Percentiles rank a stretch among this genome's conserved stretches.
phyloP scores from a whole-genome alignment of 805 yeast genomes.

The Zygotorulaspora sp. region DNA sequence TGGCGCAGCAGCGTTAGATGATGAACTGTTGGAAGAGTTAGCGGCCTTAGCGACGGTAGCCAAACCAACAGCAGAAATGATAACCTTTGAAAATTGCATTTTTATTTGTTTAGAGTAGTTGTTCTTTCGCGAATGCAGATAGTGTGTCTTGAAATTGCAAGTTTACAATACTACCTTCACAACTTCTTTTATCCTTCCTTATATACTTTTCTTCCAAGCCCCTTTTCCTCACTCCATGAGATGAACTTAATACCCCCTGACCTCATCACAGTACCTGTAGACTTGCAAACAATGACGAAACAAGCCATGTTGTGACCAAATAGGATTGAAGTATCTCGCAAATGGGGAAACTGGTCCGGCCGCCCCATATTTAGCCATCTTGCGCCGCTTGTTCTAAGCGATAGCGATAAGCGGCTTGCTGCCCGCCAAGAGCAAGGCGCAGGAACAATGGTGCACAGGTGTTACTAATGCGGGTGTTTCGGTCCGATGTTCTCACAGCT shows the following conservation, averaged over 20 bases:
- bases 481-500: too few relatives aligned
- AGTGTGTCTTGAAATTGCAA: too few relatives aligned
- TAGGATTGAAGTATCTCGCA: not conserved
- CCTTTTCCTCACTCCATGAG: not conserved
- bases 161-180: too few relatives aligned
- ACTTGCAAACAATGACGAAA: conserved; percentile 1
- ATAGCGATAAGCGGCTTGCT: too few relatives aligned
- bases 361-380: too few relatives aligned
- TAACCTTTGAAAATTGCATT: conserved; percentile 27
- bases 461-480: not conserved
- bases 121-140: too few relatives aligned
- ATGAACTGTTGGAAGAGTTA: conserved; percentile 12
- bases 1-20: conserved; percentile 19
- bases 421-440: too few relatives aligned
- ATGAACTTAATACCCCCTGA: conserved; percentile 1
- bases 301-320: not conserved
- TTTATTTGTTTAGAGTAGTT: conserved; percentile 1
- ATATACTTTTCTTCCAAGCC: conserved; percentile 3
- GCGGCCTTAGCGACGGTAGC: conserved; percentile 19
- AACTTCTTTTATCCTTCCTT: too few relatives aligned
- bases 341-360: not conserved
- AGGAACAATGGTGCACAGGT: not conserved
- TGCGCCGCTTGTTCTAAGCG: too few relatives aligned
- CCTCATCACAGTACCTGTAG: too few relatives aligned
- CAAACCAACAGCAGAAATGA: conserved; percentile 23